Conservation (phyloP, 2,329 filamentous ascomycete species). For the Cladosporium sp. region DNA sequence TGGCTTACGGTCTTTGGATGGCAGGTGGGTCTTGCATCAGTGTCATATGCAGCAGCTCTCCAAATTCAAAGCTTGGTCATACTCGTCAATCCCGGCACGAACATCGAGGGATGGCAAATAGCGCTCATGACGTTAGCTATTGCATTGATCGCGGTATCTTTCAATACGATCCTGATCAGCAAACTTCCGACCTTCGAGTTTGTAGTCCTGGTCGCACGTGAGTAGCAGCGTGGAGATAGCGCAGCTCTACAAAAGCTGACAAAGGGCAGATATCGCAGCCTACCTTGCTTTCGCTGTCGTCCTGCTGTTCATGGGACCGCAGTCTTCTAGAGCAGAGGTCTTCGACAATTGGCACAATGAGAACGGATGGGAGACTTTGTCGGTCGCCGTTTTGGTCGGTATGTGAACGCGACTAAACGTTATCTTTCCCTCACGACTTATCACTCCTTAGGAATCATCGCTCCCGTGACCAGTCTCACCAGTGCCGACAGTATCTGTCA, state of each 20-base stretch:
- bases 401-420: neutral
- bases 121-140: constrained; percentile 6
- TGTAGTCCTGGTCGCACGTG: constrained; percentile 4
- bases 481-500: constrained; percentile 16
- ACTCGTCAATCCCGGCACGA: constrained; percentile 2
- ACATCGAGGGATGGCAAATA: neutral
- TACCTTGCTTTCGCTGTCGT: constrained; percentile 22
- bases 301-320: constrained; percentile 19
- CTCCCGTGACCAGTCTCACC: constrained; percentile 16
- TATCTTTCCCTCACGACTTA: constrained; percentile 1
- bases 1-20: constrained; percentile 13
- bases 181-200: constrained; percentile 7
- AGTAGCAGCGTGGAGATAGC: neutral
- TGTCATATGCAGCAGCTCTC: constrained; percentile 6
- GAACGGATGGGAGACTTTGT: constrained; percentile 17
- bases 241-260: neutral
- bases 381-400: constrained; percentile 18
- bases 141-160: neutral
- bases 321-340: constrained; percentile 13
- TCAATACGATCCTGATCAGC: constrained; percentile 6
- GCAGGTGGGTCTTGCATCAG: constrained; percentile 9
- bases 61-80: constrained; percentile 12
- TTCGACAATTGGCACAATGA: constrained; percentile 17
- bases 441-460: constrained; percentile 15
- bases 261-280: constrained; percentile 14